Percentiles rank a stretch among this genome's conserved stretches.
Conservation (phyloP, 2,329 filamentous ascomycete species). For the Onygena corvina region DNA sequence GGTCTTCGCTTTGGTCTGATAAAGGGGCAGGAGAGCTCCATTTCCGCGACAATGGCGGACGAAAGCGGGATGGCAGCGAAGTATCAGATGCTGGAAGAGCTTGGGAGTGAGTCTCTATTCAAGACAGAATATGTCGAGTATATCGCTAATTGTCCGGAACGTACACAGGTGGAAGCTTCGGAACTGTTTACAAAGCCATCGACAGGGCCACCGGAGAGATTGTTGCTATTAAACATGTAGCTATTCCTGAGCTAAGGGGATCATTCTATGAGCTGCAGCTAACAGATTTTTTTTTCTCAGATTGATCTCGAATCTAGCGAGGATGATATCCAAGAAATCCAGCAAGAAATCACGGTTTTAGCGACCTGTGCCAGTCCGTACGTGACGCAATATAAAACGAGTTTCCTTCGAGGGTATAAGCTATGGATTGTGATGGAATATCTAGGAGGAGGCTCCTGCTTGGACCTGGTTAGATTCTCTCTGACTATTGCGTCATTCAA, state of each 20-base stretch:
- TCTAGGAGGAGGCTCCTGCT: conserved; percentile 83
- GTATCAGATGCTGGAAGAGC: conserved; percentile 91
- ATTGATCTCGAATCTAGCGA: conserved; percentile 98
- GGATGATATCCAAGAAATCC: conserved; percentile 96
- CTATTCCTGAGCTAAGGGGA: conserved; percentile 25
- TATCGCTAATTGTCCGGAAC: neutral
- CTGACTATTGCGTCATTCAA: neutral
- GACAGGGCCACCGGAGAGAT: conserved; percentile 81
- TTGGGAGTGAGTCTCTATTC: conserved; percentile 60
- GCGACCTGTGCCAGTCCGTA: conserved; percentile 89
- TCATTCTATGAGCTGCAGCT: neutral
- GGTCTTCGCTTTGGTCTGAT: neutral
- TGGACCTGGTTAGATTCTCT: conserved; percentile 59
- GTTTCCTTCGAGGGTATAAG: conserved; percentile 90
- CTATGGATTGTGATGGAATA: conserved; percentile 99
- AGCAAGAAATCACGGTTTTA: conserved; percentile 89
- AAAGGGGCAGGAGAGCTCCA: neutral
- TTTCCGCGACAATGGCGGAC: conserved; percentile 28
- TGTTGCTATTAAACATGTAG: conserved; percentile 94
- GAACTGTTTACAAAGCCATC: conserved; percentile 92
- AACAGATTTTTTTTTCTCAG: conserved; percentile 36
- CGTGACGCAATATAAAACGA: conserved; percentile 92
- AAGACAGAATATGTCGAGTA: neutral
- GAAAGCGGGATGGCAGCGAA: conserved; percentile 57
- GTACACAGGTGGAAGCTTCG: conserved; percentile 73